phyloP scores from a whole-genome alignment of 495 filamentous ascomycete genomes.

The Staphylotrichum longicolle region DNA sequence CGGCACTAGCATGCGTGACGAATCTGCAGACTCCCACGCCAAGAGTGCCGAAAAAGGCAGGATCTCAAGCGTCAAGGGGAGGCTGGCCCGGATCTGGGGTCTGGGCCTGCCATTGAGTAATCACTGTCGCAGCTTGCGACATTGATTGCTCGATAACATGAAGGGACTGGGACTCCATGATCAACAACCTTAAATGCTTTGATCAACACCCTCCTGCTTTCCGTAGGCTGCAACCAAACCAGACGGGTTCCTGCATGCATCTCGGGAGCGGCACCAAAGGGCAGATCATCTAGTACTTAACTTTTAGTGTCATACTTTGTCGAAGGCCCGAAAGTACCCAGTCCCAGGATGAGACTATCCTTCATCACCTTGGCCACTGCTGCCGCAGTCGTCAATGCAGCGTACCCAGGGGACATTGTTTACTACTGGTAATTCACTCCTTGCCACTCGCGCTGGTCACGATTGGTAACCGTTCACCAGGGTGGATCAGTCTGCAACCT shows the following conservation, averaged over 20 bases:
- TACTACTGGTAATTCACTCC: constrained; percentile 31
- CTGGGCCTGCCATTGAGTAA: not conserved
- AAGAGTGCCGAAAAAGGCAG: constrained; percentile 16
- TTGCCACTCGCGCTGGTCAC: not conserved
- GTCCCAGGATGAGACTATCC: constrained; percentile 19
- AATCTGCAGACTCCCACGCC: not conserved
- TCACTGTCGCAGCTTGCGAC: constrained; percentile 18
- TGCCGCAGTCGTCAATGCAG: constrained; percentile 25
- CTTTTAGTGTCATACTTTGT: too few relatives aligned
- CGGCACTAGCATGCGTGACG: not conserved
- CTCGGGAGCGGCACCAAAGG: too few relatives aligned
- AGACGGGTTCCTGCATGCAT: constrained; percentile 19
- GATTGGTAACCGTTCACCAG: constrained; percentile 3
- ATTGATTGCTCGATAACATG: constrained; percentile 2
- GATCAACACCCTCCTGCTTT: not conserved
- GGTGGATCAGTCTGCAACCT: constrained; percentile 33
- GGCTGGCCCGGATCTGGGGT: too few relatives aligned
- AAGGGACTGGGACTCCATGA: not conserved
- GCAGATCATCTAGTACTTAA: too few relatives aligned
- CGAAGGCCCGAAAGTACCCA: too few relatives aligned
- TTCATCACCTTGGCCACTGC: constrained; percentile 17
- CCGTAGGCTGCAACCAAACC: not conserved
- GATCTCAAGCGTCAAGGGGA: not conserved
- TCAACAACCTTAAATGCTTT: not conserved
- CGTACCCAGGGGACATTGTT: constrained; percentile 39